These are phyloP conservation scores for Candida ascalaphidarum DNA, from an alignment of 805 yeast species.

Conservation along the genomic window DNA sequence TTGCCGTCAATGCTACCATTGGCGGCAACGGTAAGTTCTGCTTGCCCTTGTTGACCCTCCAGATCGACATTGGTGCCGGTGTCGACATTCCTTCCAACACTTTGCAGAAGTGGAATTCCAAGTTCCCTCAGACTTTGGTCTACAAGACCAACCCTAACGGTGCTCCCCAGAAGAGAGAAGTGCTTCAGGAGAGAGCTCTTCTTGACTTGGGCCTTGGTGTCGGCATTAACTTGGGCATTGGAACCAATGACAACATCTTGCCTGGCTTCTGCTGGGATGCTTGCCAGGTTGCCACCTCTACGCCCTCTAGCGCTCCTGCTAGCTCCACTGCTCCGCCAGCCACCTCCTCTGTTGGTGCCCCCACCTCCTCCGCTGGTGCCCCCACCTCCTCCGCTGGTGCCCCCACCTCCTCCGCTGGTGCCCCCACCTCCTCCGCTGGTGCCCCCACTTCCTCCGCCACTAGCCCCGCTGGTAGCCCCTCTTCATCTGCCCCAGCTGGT, in stretches of 20 bases:
- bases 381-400: constrained; percentile 3
- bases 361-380: constrained; percentile 2
- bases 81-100: background rate
- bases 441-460: constrained; percentile 2
- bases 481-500: constrained; percentile 1
- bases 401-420: constrained; percentile 2
- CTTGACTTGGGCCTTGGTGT: background rate
- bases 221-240: background rate
- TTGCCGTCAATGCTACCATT: too few species aligned
- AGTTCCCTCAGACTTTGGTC: background rate
- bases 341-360: background rate
- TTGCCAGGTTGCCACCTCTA: background rate
- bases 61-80: background rate
- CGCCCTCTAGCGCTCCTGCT: background rate
- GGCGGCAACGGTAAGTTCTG: too few species aligned
- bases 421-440: constrained; percentile 1
- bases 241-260: background rate
- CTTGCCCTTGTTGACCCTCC: background rate
- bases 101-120: background rate
- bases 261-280: background rate
- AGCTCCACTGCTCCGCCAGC: background rate
- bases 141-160: background rate
- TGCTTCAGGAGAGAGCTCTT: background rate
- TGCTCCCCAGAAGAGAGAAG: background rate
- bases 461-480: constrained; percentile 2